phyloP scores from a whole-genome alignment of 2,329 filamentous ascomycete species.

The Beauveria varroae region DNA sequence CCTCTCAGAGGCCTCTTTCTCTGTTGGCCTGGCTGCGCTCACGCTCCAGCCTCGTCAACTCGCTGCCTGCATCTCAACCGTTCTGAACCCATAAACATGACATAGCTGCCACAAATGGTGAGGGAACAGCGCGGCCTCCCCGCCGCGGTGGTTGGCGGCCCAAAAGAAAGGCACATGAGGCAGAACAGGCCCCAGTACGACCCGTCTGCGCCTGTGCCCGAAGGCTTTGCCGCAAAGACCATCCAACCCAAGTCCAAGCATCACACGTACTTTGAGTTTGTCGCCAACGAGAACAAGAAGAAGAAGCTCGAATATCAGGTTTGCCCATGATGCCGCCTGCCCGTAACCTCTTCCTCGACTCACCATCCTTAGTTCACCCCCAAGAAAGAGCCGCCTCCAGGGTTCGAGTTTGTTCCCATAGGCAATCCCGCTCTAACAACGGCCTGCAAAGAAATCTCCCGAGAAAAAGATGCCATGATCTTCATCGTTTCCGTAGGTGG shows the following conservation, averaged over 20 bases:
- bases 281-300: slow-evolving; percentile 57
- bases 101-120: slow-evolving; percentile 25
- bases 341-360: neutral
- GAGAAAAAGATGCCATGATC: slow-evolving; percentile 54
- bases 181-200: slow-evolving; percentile 26
- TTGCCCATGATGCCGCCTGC: slow-evolving; percentile 7
- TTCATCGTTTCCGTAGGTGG: slow-evolving; percentile 49
- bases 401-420: slow-evolving; percentile 55
- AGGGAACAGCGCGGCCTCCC: slow-evolving; percentile 28
- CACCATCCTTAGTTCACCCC: slow-evolving; percentile 41
- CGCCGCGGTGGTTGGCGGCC: slow-evolving; percentile 22
- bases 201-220: slow-evolving; percentile 25
- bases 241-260: slow-evolving; percentile 44
- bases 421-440: slow-evolving; percentile 54
- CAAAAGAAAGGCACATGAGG: slow-evolving; percentile 30
- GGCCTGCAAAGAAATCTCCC: slow-evolving; percentile 57
- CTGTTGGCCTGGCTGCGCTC: neutral
- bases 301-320: slow-evolving; percentile 58
- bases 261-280: slow-evolving; percentile 55
- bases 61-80: neutral
- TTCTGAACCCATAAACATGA: neutral
- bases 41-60: neutral
- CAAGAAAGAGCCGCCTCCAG: slow-evolving; percentile 45
- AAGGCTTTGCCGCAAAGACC: slow-evolving; percentile 31
- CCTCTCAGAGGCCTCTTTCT: neutral